Conservation (phyloP, 202 grass and related monocot species). For the Elaeis oleifera region DNA sequence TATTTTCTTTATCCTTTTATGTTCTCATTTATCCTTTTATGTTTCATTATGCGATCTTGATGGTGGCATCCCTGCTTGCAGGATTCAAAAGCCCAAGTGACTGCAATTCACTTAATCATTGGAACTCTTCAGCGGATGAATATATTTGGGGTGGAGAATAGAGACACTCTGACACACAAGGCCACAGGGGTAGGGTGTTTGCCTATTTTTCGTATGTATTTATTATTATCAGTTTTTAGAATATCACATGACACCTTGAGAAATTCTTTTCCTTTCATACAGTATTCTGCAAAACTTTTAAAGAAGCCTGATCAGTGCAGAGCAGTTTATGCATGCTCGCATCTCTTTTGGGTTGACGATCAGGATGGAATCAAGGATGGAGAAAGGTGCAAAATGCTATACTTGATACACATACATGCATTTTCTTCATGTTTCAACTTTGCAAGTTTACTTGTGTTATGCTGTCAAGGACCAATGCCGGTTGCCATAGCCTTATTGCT, state of each 20-base stretch:
- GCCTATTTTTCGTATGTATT: too few species aligned
- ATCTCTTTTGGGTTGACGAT: conserved; percentile 96
- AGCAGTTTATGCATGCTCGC: conserved; percentile 98
- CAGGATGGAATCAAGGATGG: conserved; percentile 98
- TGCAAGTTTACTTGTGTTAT: too few species aligned
- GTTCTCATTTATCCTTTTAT: neutral
- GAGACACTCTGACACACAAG: conserved; percentile 96
- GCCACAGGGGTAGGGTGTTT: conserved; percentile 73
- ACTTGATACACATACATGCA: too few species aligned
- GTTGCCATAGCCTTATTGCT: too few species aligned
- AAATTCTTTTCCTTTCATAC: conserved; percentile 25
- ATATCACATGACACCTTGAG: conserved; percentile 2
- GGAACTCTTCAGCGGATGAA: conserved; percentile 94
- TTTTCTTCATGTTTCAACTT: too few species aligned
- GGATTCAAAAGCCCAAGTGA: conserved; percentile 99
- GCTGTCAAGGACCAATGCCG: too few species aligned
- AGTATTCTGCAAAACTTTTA: conserved; percentile 98
- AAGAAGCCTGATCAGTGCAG: conserved; percentile 98
- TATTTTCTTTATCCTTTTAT: neutral
- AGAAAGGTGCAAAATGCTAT: conserved; percentile 54
- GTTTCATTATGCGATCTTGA: neutral
- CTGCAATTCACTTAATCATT: conserved; percentile 96
- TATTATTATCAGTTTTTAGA: too few species aligned
- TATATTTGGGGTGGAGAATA: conserved; percentile 96
- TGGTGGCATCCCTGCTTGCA: conserved; percentile 17